These are phyloP conservation scores for Stagonosporopsis cucurbitacearum DNA, from an alignment of 2,329 filamentous ascomycete species.

Conservation along the genomic window DNA sequence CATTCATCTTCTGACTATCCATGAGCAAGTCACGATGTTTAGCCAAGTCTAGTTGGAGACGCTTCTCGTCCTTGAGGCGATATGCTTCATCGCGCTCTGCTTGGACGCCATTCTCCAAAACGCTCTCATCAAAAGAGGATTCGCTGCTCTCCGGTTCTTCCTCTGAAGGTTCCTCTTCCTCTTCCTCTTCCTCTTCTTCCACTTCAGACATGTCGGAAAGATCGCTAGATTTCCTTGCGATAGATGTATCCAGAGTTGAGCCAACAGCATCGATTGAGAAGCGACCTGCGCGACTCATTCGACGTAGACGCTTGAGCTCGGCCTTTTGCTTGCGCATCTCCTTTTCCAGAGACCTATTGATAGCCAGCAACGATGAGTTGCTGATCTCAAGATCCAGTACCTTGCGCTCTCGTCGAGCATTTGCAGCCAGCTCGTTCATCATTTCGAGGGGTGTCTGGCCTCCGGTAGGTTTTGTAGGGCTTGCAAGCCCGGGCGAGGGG, in stretches of 20 bases:
- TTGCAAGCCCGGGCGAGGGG: constrained; percentile 51
- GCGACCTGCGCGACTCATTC: constrained; percentile 81
- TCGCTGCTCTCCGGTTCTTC: constrained; percentile 56
- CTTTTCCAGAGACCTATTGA: constrained; percentile 90
- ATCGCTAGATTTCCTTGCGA: constrained; percentile 41
- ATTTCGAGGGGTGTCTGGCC: constrained; percentile 60
- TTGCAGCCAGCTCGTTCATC: constrained; percentile 79
- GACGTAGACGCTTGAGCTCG: constrained; percentile 82
- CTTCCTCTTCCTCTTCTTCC: constrained; percentile 44
- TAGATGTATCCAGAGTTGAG: constrained; percentile 53
- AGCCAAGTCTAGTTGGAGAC: constrained; percentile 81
- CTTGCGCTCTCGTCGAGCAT: constrained; percentile 89
- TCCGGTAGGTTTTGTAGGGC: constrained; percentile 62
- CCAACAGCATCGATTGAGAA: constrained; percentile 66
- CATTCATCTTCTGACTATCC: constrained; percentile 94
- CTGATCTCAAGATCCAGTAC: constrained; percentile 96
- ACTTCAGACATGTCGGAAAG: constrained; percentile 49
- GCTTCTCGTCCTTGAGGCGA: constrained; percentile 78
- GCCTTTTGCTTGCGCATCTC: constrained; percentile 90
- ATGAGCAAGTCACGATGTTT: constrained; percentile 88
- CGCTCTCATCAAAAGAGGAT: constrained; percentile 60
- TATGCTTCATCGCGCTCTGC: constrained; percentile 57
- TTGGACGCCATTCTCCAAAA: constrained; percentile 51
- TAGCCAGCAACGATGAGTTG: constrained; percentile 91
- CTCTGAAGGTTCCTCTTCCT: constrained; percentile 51